Evolutionary conservation across 2,329 filamentous ascomycete genomes (phyloP), one percentile per base, ranked within the genome.

Genomic region (Huntiella bhutanensis): DNA sequence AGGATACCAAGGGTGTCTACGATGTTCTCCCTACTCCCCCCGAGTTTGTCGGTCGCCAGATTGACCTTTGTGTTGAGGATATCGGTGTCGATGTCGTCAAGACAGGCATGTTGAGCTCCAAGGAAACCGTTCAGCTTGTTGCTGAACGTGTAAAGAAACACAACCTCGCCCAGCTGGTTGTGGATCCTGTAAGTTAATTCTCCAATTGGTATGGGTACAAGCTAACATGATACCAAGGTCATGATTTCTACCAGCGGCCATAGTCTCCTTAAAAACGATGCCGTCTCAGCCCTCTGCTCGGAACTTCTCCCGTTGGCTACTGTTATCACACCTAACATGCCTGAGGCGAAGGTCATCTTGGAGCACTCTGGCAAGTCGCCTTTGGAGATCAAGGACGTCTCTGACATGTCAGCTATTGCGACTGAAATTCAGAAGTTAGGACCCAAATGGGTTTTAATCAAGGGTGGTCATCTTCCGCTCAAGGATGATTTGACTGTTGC

Each of bases 41-140:
- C 0, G 68, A 70, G 4, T 95, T 96, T 60, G 75, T 95, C 17
- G 69, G 69, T 53, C 82, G 83, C 65, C 84, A 93, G 62, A 86
- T 96, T 50, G 79, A 88, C 62, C 80, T 82, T 17, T 84, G 81
- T 33, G 68, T 93, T 42, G 77, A 77, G 39, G 91, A 96, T 63
- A 74, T 96, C 51, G 82, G 80, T 3, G 78, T 83, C 3, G 85
- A 94, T 66, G 85, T 93, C 41, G 75, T 96, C 53, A 96, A 95
- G 64, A 87, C 84, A 41, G 88, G 62, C 34, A 65, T 65, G 62
- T 53, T 65, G 32, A 62, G 59, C 12, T 52, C 57, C 8, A 56
- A 55, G 7, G 59, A 63, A 43, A 64, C 61, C 1, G 59, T 64
- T 42, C 54, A 60, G 47, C 59, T 59, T 51, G 53, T 65, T 16